Evolutionary conservation across 805 yeast species (phyloP), one percentile per base, ranked within the genome.

Genomic region (Monosporozyma siamensis): DNA sequence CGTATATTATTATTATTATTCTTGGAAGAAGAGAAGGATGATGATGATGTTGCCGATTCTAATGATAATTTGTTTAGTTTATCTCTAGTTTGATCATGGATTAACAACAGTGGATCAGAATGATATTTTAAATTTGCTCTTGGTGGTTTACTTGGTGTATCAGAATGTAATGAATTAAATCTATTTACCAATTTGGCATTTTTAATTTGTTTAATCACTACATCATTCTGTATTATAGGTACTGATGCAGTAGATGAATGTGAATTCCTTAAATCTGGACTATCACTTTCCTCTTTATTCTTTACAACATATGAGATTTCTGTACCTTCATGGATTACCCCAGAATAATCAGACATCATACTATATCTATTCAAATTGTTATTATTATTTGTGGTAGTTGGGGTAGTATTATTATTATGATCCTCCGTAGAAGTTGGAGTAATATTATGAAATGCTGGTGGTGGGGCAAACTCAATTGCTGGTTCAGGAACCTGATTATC

Each of bases 301-400:
- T 50, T 45, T 10, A 56, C 59, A 3, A 60, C 48, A 34, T 55
- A 59, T 3, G 64, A 55, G 2, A 59, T 50, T 12, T 54, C 59
- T 7, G 60, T 57, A 17, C 62, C 65, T 38, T 60, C 63, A 27
- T 58, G 61, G 2, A 58, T 48, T 10, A 58, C 55, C 11, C 63
- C 65, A 6, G 63, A 58, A 43, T 60, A 60, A 34, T 46, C 47
- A 4, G 65, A 60, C 21, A 55, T 47, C 48, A 55, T 50, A 42
- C 65, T 58, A 14, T 48, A 50, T 34, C 46, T 34, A 21, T 44
- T n/a, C n/a, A n/a, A n/a, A n/a, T n/a, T n/a, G n/a, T n/a, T 41
- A 6, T 23, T 40, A 14, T 31, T 45, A n/a, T 17, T 10, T 8
- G 8, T 30, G 9, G 34, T 15, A 4, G 21, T 3, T 18, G 35